Conservation (phyloP, 2,329 filamentous ascomycete genomes). For the Colletotrichum nymphaeae region DNA sequence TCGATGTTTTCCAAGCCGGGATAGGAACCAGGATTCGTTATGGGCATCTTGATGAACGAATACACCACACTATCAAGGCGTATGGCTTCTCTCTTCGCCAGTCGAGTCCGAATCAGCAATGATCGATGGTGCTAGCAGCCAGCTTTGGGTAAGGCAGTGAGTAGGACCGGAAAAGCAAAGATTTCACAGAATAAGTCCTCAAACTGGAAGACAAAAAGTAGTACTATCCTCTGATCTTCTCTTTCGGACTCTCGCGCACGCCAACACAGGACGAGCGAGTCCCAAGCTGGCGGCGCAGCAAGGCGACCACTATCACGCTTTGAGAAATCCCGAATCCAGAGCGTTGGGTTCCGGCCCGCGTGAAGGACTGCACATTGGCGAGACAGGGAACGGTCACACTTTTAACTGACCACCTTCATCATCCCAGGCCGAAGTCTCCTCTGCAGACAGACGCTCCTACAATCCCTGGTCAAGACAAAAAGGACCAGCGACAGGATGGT, state of each 20-base stretch:
- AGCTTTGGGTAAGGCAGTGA: not conserved
- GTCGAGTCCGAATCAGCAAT: not conserved
- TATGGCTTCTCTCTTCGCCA: not conserved
- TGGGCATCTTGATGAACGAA: not conserved
- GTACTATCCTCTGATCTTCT: not conserved
- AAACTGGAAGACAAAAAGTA: not conserved
- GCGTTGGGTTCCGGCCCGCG: slow-evolving; percentile 20
- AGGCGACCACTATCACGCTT: slow-evolving; percentile 14
- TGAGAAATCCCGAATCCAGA: slow-evolving; percentile 15
- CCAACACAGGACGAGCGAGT: not conserved
- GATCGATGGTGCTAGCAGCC: not conserved
- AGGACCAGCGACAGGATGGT: not conserved
- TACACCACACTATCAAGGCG: not conserved
- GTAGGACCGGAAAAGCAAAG: slow-evolving; percentile 15
- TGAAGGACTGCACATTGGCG: not conserved
- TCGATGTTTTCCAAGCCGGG: slow-evolving; percentile 8
- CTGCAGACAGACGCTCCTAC: slow-evolving; percentile 10
- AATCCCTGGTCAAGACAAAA: slow-evolving; percentile 27
- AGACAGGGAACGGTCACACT: slow-evolving; percentile 1
- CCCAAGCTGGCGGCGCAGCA: slow-evolving; percentile 3
- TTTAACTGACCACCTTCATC: slow-evolving; percentile 9
- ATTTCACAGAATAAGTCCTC: not conserved
- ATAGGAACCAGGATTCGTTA: not conserved
- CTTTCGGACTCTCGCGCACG: not conserved
- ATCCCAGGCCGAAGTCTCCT: not conserved